phyloP scores from a whole-genome alignment of 1,139 yeast species.

The Pichia kudriavzevii region DNA sequence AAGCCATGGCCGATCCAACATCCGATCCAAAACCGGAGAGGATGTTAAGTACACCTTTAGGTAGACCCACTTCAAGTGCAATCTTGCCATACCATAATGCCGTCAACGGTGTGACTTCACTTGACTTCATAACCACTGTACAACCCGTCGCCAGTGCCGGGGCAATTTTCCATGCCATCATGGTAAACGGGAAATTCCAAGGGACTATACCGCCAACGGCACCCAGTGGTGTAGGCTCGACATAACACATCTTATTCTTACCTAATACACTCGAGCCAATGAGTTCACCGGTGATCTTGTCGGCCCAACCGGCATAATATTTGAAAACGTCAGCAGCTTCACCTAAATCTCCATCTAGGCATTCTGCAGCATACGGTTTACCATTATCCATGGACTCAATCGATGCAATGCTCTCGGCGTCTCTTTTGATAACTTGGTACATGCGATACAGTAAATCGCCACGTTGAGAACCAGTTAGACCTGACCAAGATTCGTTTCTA shows the following conservation, averaged over 20 bases:
- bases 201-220: slow-evolving; percentile 82
- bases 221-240: slow-evolving; percentile 61
- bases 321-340: slow-evolving; percentile 49
- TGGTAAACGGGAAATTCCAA: slow-evolving; percentile 80
- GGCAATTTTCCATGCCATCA: slow-evolving; percentile 75
- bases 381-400: slow-evolving; percentile 58
- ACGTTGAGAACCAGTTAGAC: slow-evolving; percentile 38
- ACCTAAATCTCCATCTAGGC: slow-evolving; percentile 43
- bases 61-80: slow-evolving; percentile 66
- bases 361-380: slow-evolving; percentile 38
- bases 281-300: slow-evolving; percentile 63
- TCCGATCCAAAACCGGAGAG: slow-evolving; percentile 62
- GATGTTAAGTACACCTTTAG: slow-evolving; percentile 72
- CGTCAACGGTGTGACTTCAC: slow-evolving; percentile 77
- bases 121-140: slow-evolving; percentile 72
- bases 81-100: slow-evolving; percentile 60
- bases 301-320: slow-evolving; percentile 83
- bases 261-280: slow-evolving; percentile 33
- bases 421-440: slow-evolving; percentile 44
- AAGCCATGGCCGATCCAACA: slow-evolving; percentile 53
- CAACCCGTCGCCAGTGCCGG: slow-evolving; percentile 83
- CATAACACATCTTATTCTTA: slow-evolving; percentile 42
- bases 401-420: slow-evolving; percentile 43
- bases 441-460: slow-evolving; percentile 41
- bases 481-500: slow-evolving; percentile 35